These are phyloP conservation scores for Penicillium capsulatum DNA, from an alignment of 2,329 filamentous ascomycete genomes.

Conservation along the genomic window DNA sequence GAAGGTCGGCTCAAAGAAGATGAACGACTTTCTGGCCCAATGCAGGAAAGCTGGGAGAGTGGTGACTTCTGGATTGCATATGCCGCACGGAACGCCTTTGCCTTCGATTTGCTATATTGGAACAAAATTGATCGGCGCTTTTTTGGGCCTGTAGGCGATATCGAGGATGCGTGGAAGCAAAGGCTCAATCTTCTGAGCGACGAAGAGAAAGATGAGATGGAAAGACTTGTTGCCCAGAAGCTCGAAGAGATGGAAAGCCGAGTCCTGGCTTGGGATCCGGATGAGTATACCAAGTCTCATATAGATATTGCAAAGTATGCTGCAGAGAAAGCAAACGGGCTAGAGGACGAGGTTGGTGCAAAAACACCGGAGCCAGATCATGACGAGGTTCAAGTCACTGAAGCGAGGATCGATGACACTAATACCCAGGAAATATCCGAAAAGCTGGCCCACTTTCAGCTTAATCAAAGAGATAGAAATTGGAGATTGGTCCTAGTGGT, in stretches of 20 bases:
- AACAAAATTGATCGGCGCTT: conserved; percentile 6
- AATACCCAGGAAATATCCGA: no score
- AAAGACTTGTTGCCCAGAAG: conserved; percentile 6
- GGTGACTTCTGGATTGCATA: conserved; percentile 7
- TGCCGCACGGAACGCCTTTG: conserved; percentile 5
- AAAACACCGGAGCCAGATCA: no score
- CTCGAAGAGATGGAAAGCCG: conserved; percentile 4
- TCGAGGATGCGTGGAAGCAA: conserved; percentile 3
- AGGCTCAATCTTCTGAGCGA: conserved; percentile 5
- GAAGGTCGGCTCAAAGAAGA: conserved; percentile 2
- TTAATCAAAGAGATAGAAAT: no score
- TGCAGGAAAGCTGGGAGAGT: conserved; percentile 11
- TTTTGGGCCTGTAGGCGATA: conserved; percentile 3
- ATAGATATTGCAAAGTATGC: no score
- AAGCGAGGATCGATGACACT: no score
- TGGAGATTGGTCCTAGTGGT: no score
- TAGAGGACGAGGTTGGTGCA: no score
- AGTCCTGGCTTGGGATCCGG: conserved; percentile 7
- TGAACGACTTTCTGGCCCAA: conserved; percentile 17
- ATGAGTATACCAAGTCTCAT: conserved; percentile 2
- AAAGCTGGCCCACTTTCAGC: no score
- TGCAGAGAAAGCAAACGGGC: no score
- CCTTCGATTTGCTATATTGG: conserved; percentile 7
- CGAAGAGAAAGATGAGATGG: conserved; percentile 6
- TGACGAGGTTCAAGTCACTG: no score